These are phyloP conservation scores for Phytophthora cactorum DNA, from an alignment of 352 stramenopile genomes.

Conservation along the genomic window DNA sequence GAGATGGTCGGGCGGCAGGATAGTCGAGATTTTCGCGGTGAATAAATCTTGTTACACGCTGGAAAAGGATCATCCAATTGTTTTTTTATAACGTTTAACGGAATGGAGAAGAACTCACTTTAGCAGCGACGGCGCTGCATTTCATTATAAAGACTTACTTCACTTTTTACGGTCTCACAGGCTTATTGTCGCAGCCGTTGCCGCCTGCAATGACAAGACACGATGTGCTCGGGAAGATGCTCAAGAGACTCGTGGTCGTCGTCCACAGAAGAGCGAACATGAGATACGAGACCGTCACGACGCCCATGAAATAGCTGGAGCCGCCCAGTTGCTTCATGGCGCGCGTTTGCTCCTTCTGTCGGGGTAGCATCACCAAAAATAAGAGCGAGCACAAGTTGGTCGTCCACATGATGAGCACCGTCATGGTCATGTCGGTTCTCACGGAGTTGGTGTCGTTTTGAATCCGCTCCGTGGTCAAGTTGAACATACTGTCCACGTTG, in stretches of 20 bases:
- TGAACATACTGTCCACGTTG: constrained; percentile 53
- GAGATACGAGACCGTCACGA: constrained; percentile 50
- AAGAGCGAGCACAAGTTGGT: constrained; percentile 57
- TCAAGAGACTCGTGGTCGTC: constrained; percentile 58
- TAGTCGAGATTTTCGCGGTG: not conserved
- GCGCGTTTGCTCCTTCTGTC: constrained; percentile 69
- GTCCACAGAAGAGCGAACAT: constrained; percentile 53
- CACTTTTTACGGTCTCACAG: constrained; percentile 24
- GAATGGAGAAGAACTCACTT: constrained; percentile 8
- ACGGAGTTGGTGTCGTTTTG: constrained; percentile 52
- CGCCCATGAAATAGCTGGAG: constrained; percentile 56
- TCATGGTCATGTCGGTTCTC: constrained; percentile 54
- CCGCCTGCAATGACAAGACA: constrained; percentile 63
- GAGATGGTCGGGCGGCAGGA: not conserved
- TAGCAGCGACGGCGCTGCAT: constrained; percentile 2
- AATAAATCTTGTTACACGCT: constrained; percentile 1
- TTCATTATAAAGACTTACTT: constrained; percentile 23
- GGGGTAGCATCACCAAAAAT: constrained; percentile 59
- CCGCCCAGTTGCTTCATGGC: constrained; percentile 68
- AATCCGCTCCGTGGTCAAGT: constrained; percentile 52
- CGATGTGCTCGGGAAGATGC: constrained; percentile 57
- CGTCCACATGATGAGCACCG: constrained; percentile 59
- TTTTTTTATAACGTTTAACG: constrained; percentile 5
- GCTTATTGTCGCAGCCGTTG: constrained; percentile 25
- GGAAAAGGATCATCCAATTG: not conserved